Conservation (phyloP, 2,329 filamentous ascomycete species). For the Penicillium fuscoglaucum region DNA sequence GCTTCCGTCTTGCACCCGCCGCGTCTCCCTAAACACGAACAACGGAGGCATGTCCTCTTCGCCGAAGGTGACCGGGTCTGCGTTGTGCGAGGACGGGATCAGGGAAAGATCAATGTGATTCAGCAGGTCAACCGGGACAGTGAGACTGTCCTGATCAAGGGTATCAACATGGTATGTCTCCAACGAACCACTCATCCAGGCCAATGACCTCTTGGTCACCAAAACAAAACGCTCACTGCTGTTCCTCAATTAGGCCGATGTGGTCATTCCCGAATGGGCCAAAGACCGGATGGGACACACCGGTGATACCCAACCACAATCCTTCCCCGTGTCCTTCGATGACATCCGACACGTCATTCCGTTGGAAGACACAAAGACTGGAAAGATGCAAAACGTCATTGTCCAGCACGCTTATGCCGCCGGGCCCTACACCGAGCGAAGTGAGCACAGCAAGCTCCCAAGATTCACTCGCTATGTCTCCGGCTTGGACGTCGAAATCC, state of each 20-base stretch:
- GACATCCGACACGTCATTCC: constrained; percentile 80
- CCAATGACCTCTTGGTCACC: neutral
- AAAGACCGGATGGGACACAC: constrained; percentile 40
- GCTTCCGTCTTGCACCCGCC: constrained; percentile 39
- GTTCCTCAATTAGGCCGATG: constrained; percentile 38
- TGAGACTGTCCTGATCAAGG: constrained; percentile 63
- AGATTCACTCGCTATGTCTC: constrained; percentile 59
- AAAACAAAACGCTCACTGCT: constrained; percentile 9
- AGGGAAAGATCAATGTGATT: constrained; percentile 80
- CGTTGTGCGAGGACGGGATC: constrained; percentile 72
- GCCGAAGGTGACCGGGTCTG: constrained; percentile 76
- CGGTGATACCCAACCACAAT: constrained; percentile 49
- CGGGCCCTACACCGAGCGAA: constrained; percentile 53
- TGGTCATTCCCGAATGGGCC: constrained; percentile 43
- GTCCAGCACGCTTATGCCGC: constrained; percentile 67
- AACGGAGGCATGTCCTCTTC: constrained; percentile 59
- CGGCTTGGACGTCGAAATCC: constrained; percentile 70
- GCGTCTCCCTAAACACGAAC: constrained; percentile 42
- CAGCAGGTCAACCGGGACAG: constrained; percentile 54
- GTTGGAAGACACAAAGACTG: constrained; percentile 65
- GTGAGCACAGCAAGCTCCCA: constrained; percentile 46
- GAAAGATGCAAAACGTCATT: constrained; percentile 69
- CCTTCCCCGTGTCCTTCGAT: constrained; percentile 64
- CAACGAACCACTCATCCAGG: neutral
- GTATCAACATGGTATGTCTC: constrained; percentile 60